A percentile compares a stretch with the other conserved stretches of the same genome.
These are phyloP conservation scores for Volvox reticuliferus DNA, from an alignment of 139 green algal species.

Conservation along the genomic window DNA sequence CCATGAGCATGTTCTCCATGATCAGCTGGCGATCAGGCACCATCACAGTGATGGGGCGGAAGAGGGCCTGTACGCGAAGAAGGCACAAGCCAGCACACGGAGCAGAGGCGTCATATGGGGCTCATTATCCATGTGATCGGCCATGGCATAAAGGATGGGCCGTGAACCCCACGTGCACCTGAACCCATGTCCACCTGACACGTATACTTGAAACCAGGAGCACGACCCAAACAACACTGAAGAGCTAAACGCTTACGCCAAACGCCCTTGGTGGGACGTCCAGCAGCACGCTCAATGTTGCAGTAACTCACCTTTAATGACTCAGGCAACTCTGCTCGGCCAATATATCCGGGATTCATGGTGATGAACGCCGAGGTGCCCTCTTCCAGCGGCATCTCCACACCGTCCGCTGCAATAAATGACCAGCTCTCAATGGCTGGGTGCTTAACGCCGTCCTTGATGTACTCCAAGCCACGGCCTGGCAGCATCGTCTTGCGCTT, in stretches of 20 bases:
- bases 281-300: no score
- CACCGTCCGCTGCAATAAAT: conserved; percentile 86
- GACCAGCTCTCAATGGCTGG: conserved; percentile 76
- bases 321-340: conserved; percentile 86
- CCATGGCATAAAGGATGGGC: no score
- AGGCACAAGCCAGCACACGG: no score
- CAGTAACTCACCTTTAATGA: conserved; percentile 74
- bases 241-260: no score
- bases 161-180: no score
- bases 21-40: conserved; percentile 90
- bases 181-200: no score
- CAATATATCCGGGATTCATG: conserved; percentile 94
- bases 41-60: conserved; percentile 90
- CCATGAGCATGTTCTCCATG: conserved; percentile 95
- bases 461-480: conserved; percentile 88
- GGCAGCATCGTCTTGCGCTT: conserved; percentile 88
- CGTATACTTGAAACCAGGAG: no score
- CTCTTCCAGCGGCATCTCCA: conserved; percentile 87
- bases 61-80: conserved; percentile 66
- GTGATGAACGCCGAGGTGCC: conserved; percentile 87
- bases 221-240: no score
- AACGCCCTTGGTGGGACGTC: no score
- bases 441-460: conserved; percentile 79
- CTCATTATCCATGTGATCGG: no score
- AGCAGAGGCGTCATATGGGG: no score